phyloP scores from a whole-genome alignment of 179 eudicot species.

The Amaranthus tricolor region DNA sequence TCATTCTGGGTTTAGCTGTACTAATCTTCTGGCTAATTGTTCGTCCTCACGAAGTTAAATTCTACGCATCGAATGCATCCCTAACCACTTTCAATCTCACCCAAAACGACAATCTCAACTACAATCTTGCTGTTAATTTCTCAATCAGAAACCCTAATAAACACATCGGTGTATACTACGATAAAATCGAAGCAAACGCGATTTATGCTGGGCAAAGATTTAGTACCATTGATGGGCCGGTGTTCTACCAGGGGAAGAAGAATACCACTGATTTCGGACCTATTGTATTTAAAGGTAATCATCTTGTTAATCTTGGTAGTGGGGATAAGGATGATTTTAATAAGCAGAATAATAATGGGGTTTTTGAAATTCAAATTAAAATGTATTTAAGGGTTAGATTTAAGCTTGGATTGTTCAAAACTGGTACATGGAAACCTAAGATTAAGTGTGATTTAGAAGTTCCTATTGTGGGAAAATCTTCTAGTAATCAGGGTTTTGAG shows the following conservation, averaged over 20 bases:
- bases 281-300: constrained; percentile 37
- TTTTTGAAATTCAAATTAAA: constrained; percentile 47
- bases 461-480: constrained; percentile 43
- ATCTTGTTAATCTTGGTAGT: constrained; percentile 29
- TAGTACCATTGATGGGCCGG: not conserved
- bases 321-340: constrained; percentile 28
- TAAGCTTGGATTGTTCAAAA: constrained; percentile 52
- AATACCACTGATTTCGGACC: constrained; percentile 45
- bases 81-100: constrained; percentile 49
- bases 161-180: constrained; percentile 69
- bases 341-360: constrained; percentile 37
- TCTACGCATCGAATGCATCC: constrained; percentile 44
- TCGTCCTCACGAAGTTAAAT: constrained; percentile 55
- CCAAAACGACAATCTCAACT: constrained; percentile 43
- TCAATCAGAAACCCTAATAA: constrained; percentile 65
- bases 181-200: constrained; percentile 54
- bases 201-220: constrained; percentile 56
- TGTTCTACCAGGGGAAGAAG: constrained; percentile 64
- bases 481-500: constrained; percentile 18
- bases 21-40: constrained; percentile 51
- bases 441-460: constrained; percentile 66
- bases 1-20: constrained; percentile 24
- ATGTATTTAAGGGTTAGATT: constrained; percentile 49
- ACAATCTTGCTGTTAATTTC: constrained; percentile 59
- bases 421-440: constrained; percentile 58